These are phyloP conservation scores for Colletotrichum euphorbiae DNA, from an alignment of 2,329 filamentous ascomycete species.

Conservation along the genomic window DNA sequence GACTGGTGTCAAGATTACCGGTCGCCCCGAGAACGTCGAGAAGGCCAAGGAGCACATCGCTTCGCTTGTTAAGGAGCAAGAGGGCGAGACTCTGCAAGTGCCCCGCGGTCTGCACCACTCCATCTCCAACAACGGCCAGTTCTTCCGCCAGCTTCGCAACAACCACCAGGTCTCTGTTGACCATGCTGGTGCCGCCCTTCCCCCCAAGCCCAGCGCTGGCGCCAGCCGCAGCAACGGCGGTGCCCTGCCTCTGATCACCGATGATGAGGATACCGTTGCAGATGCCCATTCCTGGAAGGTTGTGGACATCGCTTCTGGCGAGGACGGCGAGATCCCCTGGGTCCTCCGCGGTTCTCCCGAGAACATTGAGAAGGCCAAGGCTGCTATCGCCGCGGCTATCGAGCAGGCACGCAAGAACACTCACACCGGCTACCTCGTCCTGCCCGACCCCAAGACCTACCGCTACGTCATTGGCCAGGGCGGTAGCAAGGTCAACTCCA, in stretches of 20 bases:
- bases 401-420: slow-evolving; percentile 76
- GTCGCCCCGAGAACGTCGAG: slow-evolving; percentile 81
- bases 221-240: slow-evolving; percentile 68
- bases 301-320: slow-evolving; percentile 71
- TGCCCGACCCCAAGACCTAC: slow-evolving; percentile 91
- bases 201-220: slow-evolving; percentile 71
- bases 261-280: slow-evolving; percentile 74
- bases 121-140: slow-evolving; percentile 88
- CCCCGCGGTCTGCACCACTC: slow-evolving; percentile 85
- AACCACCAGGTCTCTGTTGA: slow-evolving; percentile 92
- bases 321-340: slow-evolving; percentile 86
- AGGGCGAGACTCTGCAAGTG: slow-evolving; percentile 88
- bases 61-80: slow-evolving; percentile 83
- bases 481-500: slow-evolving; percentile 91
- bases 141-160: slow-evolving; percentile 91
- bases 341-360: slow-evolving; percentile 84
- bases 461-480: slow-evolving; percentile 89
- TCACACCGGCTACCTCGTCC: slow-evolving; percentile 85
- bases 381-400: slow-evolving; percentile 78
- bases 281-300: slow-evolving; percentile 87
- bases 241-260: slow-evolving; percentile 90
- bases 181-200: slow-evolving; percentile 83
- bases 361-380: slow-evolving; percentile 83
- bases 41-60: slow-evolving; percentile 89
- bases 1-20: slow-evolving; percentile 87